phyloP scores from a whole-genome alignment of 768 basidiomycete genomes.

The Sporobolomyces pararoseus region DNA sequence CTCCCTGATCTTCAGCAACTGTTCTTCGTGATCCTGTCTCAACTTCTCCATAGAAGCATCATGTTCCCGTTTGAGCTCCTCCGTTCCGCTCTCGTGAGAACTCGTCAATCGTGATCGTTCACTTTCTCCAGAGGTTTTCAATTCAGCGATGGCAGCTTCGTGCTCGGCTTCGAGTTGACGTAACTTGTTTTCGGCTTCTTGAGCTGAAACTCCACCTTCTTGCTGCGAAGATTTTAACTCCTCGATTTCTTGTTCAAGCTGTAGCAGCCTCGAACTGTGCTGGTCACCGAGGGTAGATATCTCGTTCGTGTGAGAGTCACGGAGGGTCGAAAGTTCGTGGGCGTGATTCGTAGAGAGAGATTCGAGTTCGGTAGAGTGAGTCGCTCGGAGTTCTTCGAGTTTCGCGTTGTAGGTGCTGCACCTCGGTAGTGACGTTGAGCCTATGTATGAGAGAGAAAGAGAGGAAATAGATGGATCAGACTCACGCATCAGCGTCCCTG shows the following conservation, averaged over 20 bases:
- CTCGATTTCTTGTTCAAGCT: neutral
- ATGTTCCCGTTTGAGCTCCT: neutral
- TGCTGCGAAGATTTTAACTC: neutral
- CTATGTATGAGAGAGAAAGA: too few relatives aligned
- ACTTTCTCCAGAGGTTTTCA: neutral
- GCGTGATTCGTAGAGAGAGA: neutral
- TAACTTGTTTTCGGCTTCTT: neutral
- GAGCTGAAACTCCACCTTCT: neutral
- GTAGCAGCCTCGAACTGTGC: neutral
- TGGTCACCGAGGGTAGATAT: neutral
- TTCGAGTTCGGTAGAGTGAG: constrained; percentile 7
- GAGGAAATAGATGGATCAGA: neutral
- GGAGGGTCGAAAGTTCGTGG: neutral
- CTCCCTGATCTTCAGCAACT: neutral
- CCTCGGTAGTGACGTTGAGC: neutral
- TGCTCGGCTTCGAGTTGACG: neutral
- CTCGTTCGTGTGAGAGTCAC: neutral
- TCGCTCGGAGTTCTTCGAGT: constrained; percentile 14
- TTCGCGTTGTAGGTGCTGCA: constrained; percentile 5
- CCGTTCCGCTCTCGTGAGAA: neutral
- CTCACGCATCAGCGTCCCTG: constrained; percentile 12
- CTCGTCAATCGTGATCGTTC: neutral
- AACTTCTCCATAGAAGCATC: neutral
- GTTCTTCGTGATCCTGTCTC: neutral
- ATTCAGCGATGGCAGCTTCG: neutral